Conservation (phyloP, 1,284 basidiomycete species). For the Trametes polyzona region DNA sequence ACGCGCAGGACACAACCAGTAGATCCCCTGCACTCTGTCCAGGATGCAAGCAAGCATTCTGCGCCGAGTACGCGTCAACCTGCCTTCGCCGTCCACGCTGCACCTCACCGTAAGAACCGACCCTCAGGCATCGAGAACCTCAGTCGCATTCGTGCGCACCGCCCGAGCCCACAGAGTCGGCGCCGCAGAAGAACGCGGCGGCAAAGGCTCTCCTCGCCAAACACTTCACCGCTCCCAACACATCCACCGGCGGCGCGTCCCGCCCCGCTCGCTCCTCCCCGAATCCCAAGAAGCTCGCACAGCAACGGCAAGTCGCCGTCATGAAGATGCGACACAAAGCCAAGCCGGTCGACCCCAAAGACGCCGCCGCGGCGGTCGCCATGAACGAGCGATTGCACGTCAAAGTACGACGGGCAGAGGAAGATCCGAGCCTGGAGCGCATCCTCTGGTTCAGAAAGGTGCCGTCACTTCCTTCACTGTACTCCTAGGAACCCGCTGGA, state of each 20-base stretch:
- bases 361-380: conserved; percentile 48
- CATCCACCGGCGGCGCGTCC: conserved; percentile 18
- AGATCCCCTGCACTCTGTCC: conserved; percentile 48
- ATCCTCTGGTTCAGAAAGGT: conserved; percentile 76
- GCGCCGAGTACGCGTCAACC: conserved; percentile 52
- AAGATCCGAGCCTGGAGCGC: conserved; percentile 40
- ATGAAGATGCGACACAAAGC: conserved; percentile 79
- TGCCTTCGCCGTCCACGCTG: neutral
- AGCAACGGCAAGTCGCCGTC: conserved; percentile 58
- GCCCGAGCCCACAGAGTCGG: conserved; percentile 16
- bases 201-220: conserved; percentile 60
- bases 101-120: conserved; percentile 22
- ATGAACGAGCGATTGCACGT: conserved; percentile 62
- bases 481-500: neutral
- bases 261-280: conserved; percentile 36
- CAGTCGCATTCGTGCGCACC: conserved; percentile 55
- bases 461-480: neutral
- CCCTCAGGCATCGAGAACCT: conserved; percentile 67
- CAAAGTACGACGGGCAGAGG: conserved; percentile 42
- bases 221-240: conserved; percentile 45
- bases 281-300: conserved; percentile 58
- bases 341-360: conserved; percentile 60
- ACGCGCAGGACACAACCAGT: conserved; percentile 32
- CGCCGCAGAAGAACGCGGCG: conserved; percentile 44
- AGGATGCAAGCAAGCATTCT: conserved; percentile 62